Base-by-base conservation (phyloP, 768 basidiomycete genomes). In the Chalciporus sphaerocephalus region DNA sequence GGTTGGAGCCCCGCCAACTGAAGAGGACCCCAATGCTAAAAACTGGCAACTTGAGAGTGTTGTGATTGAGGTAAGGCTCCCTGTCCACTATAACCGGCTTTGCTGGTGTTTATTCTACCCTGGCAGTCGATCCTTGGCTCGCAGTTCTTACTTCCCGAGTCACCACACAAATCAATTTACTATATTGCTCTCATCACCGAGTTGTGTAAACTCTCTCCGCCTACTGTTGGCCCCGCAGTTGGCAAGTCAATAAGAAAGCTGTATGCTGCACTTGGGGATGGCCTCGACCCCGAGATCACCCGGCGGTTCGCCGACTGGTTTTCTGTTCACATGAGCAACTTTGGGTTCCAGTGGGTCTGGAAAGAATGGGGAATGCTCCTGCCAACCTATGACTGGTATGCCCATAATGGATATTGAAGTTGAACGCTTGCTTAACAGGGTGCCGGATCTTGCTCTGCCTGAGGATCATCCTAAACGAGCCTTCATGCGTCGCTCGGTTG, bases 281-380 rank as follows among this genome's bases (percentile, higher is more conserved):
- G 90, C 0, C 71, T 98, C 23, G 95, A 97, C 51, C 80, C 89
- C 7, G 94, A 95, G 50, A 71, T 90, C 41, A 74, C 84, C 2
- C 78, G 85, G 38, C 74, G 91, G 23, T 88, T 93, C 47, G 83
- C 89, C 0, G 93, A 97, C 49, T 99, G 96, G 96, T 96, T 98
- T 55, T 78, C 91, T 2, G 75, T 88, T 2, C 96, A 99, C 58
- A 86, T 99, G 83, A 94, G 91, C 54, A 99, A 99, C 68, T 99
- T 97, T 64, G 86, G 85, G 20, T 99, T 97, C 69, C 83, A 86
- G 57, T 98, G 96, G 96, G 92, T 96, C 12, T 99, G 96, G 96
- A 94, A 92, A 59, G 96, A 98, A 76, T 99, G 96, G 95, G 93
- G 41, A 36, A 83, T 5, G 13, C 20, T 27, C 36, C 30, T 2